These are phyloP conservation scores for Cardamine resedifolia DNA, from an alignment of 345 rosid genomes.

Conservation along the genomic window DNA sequence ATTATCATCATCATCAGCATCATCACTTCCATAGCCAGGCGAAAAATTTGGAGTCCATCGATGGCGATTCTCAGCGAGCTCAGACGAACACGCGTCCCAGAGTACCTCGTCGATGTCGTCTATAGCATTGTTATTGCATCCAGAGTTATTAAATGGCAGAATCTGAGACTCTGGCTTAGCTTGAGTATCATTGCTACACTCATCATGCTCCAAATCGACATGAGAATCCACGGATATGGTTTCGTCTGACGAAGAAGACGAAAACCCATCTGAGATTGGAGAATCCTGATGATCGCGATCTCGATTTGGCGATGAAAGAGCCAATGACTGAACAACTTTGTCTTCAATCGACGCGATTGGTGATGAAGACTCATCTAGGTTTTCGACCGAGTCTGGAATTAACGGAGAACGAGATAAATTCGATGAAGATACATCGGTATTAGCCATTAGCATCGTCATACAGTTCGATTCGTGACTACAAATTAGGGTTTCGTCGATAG, in stretches of 20 bases:
- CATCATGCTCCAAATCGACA: not conserved
- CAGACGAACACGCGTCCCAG: not conserved
- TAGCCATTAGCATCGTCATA: constrained; percentile 1
- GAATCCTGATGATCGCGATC: not conserved
- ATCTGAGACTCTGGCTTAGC: not conserved
- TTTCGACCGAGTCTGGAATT: constrained; percentile 24
- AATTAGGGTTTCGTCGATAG: constrained; percentile 21
- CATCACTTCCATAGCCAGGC: not conserved
- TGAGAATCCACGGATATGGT: not conserved
- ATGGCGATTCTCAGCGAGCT: not conserved
- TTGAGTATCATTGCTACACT: not conserved
- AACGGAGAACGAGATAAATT: not conserved
- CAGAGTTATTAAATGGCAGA: not conserved
- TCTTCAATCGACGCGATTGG: constrained; percentile 10
- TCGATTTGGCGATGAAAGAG: constrained; percentile 22
- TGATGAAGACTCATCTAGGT: constrained; percentile 19
- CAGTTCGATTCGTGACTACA: not conserved
- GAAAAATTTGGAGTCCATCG: constrained; percentile 3
- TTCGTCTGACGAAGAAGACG: constrained; percentile 3
- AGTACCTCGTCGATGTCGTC: not conserved
- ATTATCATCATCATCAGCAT: constrained; percentile 20
- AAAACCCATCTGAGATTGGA: not conserved
- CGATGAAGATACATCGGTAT: constrained; percentile 8
- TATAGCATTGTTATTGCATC: not conserved
- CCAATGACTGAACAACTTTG: constrained; percentile 12